A percentile compares a stretch with the other conserved stretches of the same genome.
These are phyloP conservation scores for Tolypocladium capitatum DNA, from an alignment of 2,329 filamentous ascomycete species.

Conservation along the genomic window DNA sequence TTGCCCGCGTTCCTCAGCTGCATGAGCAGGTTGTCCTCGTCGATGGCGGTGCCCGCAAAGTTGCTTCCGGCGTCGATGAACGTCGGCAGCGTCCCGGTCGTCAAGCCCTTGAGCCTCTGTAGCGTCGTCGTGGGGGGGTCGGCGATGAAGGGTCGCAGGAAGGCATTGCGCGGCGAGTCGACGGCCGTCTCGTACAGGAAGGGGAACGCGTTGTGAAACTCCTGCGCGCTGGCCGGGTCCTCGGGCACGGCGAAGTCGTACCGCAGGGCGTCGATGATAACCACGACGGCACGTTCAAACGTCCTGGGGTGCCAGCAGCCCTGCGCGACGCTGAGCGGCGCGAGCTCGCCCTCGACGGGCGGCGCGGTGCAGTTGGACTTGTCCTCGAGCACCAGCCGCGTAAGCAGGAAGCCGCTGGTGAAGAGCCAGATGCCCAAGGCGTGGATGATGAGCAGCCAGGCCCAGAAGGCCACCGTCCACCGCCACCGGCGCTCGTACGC, in stretches of 20 bases:
- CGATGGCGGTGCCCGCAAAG: conserved; percentile 88
- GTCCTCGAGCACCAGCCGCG: conserved; percentile 65
- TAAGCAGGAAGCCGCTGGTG: conserved; percentile 87
- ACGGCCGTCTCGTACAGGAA: conserved; percentile 74
- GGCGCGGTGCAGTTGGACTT: conserved; percentile 57
- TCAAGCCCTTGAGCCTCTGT: conserved; percentile 84
- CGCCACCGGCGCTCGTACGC: conserved; percentile 39
- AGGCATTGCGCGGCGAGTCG: conserved; percentile 64
- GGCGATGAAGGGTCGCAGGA: conserved; percentile 88
- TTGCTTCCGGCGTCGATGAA: conserved; percentile 91
- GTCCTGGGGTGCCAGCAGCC: conserved; percentile 96
- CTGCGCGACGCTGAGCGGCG: conserved; percentile 32
- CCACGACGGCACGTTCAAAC: conserved; percentile 81
- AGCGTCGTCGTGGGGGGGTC: conserved; percentile 91
- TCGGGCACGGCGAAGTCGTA: conserved; percentile 91
- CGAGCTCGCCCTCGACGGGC: conserved; percentile 42
- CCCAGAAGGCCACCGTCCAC: conserved; percentile 55
- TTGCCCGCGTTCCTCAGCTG: conserved; percentile 51
- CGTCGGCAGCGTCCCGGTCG: conserved; percentile 86
- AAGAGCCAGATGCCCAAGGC: conserved; percentile 77
- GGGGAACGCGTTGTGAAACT: conserved; percentile 78
- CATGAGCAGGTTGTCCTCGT: conserved; percentile 71
- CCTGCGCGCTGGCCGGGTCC: conserved; percentile 24
- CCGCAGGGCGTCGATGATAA: conserved; percentile 84
- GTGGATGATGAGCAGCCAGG: conserved; percentile 61